Conservation (phyloP, 192 early-diverging fungal species). For the Coemansia sp. region DNA sequence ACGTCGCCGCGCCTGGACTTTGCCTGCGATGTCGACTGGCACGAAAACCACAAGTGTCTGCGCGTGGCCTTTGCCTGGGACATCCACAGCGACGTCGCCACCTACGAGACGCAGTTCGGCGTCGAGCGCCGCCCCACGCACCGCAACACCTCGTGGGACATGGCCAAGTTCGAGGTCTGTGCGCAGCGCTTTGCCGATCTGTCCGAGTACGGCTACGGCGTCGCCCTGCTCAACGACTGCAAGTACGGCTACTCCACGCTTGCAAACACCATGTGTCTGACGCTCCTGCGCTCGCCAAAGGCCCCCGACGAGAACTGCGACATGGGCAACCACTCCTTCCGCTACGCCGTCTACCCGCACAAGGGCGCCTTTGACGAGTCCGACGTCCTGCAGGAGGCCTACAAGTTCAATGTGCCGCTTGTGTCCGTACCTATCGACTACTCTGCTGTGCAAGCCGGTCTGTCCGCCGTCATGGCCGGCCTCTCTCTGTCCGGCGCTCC, state of each 20-base stretch:
- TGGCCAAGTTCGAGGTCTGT: slow-evolving; percentile 91
- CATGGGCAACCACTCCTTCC: slow-evolving; percentile 76
- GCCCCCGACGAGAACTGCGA: slow-evolving; percentile 60
- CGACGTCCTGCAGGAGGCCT: slow-evolving; percentile 82
- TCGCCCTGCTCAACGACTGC: slow-evolving; percentile 92
- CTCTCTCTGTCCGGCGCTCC: slow-evolving; percentile 28
- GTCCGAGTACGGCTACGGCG: slow-evolving; percentile 94
- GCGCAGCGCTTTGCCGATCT: slow-evolving; percentile 96
- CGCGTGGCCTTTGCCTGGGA: slow-evolving; percentile 94
- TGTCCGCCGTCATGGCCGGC: slow-evolving; percentile 7
- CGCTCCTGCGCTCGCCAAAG: slow-evolving; percentile 89
- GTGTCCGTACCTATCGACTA: slow-evolving; percentile 47
- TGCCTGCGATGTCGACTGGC: slow-evolving; percentile 86
- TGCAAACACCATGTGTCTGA: slow-evolving; percentile 78
- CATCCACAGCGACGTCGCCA: slow-evolving; percentile 78
- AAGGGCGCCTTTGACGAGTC: slow-evolving; percentile 76
- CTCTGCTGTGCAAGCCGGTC: neutral
- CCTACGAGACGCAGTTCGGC: slow-evolving; percentile 96
- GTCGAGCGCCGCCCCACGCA: slow-evolving; percentile 90
- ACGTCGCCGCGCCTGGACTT: slow-evolving; percentile 79
- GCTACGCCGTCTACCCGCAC: slow-evolving; percentile 91
- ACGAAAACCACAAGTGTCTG: slow-evolving; percentile 85
- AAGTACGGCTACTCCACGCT: slow-evolving; percentile 93
- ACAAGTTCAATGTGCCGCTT: slow-evolving; percentile 87
- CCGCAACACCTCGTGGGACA: slow-evolving; percentile 90